Evolutionary conservation across 495 filamentous ascomycete genomes (phyloP), one percentile per base, ranked within the genome.

Genomic region (Penicillium roqueforti): DNA sequence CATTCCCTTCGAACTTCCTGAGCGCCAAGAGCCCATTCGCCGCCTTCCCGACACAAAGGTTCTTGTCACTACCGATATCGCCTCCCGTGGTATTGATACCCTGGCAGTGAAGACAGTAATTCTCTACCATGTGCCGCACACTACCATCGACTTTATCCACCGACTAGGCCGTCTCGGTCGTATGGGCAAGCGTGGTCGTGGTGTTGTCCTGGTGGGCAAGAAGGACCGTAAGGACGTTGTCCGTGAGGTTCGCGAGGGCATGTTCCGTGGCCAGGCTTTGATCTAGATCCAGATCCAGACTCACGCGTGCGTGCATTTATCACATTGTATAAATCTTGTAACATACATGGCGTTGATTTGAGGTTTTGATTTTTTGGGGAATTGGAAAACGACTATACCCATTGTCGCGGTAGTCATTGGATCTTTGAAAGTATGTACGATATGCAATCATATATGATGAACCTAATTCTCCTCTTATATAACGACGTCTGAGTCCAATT

Each of bases 141-240:
- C 87, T 2, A 93, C 91, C 0, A 90, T 97, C 53, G 93, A 98
- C 73, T 97, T 98, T 62, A 96, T 97, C 63, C 93, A 97, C 67
- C 86, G 95, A 18, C 78, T 97, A 19, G 93, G 93, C 45, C 78
- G 93, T 58, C 88, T 91, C 0, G 93, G 93, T 16, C 80, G 93
- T 28, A 97, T 97, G 93, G 89, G 90, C 3, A 82, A 90, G 61
- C 80, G 93, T 65, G 95, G 93, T 37, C 79, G 91, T 57, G 93
- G 90, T 22, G 81, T 96, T 55, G 90, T 97, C 37, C 71, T 98
- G 41, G 89, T 96, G 10, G 93, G 92, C 54, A 92, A 85, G 72
- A 79, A 87, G 57, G 95, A 97, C 67, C 76, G 95, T 52, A 86
- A 86, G 67, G 92, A 97, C 73, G 80, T 97, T 29, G 89, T 97